Conservation (phyloP, 1,284 basidiomycete species). For the Pholiota adiposa region DNA sequence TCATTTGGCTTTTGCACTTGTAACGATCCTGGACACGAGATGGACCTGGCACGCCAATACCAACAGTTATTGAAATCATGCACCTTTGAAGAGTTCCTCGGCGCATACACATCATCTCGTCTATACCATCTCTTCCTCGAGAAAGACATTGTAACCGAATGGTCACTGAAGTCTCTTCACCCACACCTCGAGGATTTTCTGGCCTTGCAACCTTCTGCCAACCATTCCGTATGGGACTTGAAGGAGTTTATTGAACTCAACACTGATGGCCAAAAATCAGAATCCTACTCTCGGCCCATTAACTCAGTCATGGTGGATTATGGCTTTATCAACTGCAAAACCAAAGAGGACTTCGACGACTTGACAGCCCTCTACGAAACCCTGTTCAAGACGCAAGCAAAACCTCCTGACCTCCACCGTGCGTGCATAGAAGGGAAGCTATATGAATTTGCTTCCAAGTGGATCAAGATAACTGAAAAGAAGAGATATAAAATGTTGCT, state of each 20-base stretch:
- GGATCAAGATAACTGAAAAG: constrained; percentile 23
- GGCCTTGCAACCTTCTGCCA: constrained; percentile 16
- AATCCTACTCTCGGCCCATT: background rate
- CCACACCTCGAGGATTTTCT: constrained; percentile 32
- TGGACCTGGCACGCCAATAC: constrained; percentile 24
- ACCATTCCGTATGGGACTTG: constrained; percentile 42
- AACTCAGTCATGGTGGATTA: constrained; percentile 35
- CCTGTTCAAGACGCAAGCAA: constrained; percentile 27
- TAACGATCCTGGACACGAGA: constrained; percentile 17
- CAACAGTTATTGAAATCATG: constrained; percentile 27
- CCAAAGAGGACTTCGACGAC: constrained; percentile 25
- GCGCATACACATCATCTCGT: constrained; percentile 27
- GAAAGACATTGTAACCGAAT: constrained; percentile 16
- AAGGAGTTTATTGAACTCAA: constrained; percentile 34
- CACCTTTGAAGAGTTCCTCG: constrained; percentile 38
- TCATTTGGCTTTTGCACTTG: constrained; percentile 36
- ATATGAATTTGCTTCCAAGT: constrained; percentile 29
- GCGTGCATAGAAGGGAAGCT: constrained; percentile 38
- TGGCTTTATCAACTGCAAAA: constrained; percentile 41
- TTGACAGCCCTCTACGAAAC: constrained; percentile 36
- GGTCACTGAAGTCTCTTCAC: background rate
- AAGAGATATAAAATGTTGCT: constrained; percentile 30
- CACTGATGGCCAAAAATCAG: constrained; percentile 1
- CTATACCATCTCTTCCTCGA: constrained; percentile 31
- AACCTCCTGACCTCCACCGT: constrained; percentile 38